A percentile compares a stretch with the other conserved stretches of the same genome.
Conservation (phyloP, 305 asterid species). For the Solanum hybrid region DNA sequence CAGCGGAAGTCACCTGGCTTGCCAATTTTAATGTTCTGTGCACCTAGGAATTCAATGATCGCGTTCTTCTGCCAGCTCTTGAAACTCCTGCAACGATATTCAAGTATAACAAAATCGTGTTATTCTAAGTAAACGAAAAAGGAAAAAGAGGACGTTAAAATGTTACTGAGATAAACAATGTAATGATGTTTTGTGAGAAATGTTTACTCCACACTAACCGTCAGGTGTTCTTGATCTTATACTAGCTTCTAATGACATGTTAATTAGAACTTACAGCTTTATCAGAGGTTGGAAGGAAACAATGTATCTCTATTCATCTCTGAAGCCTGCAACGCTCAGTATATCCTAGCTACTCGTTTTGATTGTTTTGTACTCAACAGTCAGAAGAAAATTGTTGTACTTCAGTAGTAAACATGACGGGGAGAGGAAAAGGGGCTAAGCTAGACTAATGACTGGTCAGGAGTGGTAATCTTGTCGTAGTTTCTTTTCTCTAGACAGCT, state of each 20-base stretch:
- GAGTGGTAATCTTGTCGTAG: background rate
- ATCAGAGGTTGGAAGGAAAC: background rate
- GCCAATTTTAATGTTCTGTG: slow-evolving; percentile 62
- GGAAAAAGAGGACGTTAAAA: background rate
- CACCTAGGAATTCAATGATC: slow-evolving; percentile 40
- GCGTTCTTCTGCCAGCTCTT: slow-evolving; percentile 94
- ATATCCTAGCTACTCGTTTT: background rate
- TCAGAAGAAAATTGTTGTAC: background rate
- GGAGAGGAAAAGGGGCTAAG: background rate
- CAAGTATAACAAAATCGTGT: background rate
- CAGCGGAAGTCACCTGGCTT: slow-evolving; percentile 70
- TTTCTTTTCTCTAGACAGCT: background rate
- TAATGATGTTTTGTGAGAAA: background rate
- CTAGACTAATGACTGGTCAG: background rate
- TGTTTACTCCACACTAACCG: background rate
- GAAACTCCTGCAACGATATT: slow-evolving; percentile 66
- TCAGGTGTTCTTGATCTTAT: background rate
- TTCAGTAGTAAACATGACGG: background rate
- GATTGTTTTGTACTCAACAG: background rate
- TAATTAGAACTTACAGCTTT: background rate
- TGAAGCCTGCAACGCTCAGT: background rate
- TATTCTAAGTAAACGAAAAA: background rate
- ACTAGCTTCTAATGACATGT: background rate
- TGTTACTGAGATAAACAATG: background rate
- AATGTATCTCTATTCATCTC: background rate